Conservation (phyloP, 31 red algal genomes). For the Asparagopsis taxiformis region DNA sequence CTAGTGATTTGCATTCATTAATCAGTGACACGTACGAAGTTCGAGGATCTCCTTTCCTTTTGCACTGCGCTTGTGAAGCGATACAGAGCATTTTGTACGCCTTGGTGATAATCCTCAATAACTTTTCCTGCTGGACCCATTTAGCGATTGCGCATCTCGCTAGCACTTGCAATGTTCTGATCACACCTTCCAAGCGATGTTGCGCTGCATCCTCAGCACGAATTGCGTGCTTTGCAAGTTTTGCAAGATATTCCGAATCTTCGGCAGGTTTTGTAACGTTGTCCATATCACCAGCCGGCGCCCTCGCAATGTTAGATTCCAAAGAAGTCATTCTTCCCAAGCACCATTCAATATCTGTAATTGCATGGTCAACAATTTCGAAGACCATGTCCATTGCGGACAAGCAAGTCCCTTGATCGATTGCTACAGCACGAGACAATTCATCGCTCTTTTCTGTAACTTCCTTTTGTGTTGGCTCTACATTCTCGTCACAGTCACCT, state of each 20-base stretch:
- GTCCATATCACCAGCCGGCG: neutral
- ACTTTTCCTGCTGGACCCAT: constrained; percentile 55
- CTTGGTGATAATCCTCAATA: constrained; percentile 34
- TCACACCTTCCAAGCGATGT: constrained; percentile 32
- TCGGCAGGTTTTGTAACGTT: neutral
- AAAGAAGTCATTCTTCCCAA: constrained; percentile 47
- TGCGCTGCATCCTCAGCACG: constrained; percentile 68
- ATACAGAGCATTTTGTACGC: constrained; percentile 36
- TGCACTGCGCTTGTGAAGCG: constrained; percentile 42
- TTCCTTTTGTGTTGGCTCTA: constrained; percentile 14
- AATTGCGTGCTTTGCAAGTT: constrained; percentile 51
- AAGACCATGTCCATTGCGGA: constrained; percentile 36
- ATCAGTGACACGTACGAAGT: constrained; percentile 52
- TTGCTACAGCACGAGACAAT: constrained; percentile 13
- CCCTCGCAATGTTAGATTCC: constrained; percentile 21
- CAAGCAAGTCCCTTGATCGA: constrained; percentile 42
- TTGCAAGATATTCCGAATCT: constrained; percentile 1
- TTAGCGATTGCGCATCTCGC: constrained; percentile 61
- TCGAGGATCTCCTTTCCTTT: constrained; percentile 57
- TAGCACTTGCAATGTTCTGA: constrained; percentile 44
- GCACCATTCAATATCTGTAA: constrained; percentile 59
- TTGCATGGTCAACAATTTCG: constrained; percentile 32
- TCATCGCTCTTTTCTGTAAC: neutral
- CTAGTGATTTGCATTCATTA: constrained; percentile 53
- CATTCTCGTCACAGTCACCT: constrained; percentile 55